These are phyloP conservation scores for Gentiana dahurica DNA, from an alignment of 257 asterid species.

Conservation along the genomic window DNA sequence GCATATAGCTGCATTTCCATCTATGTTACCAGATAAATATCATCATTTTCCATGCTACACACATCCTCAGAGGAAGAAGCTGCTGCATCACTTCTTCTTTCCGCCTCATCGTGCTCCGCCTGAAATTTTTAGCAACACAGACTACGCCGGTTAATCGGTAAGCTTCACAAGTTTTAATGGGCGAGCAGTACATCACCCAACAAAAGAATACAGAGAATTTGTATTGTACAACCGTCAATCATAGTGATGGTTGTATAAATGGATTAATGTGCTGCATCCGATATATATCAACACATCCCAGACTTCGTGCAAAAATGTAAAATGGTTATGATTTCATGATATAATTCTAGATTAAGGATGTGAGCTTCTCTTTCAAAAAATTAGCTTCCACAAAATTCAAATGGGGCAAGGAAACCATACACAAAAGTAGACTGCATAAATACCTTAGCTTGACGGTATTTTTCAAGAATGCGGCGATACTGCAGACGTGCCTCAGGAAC, in stretches of 20 bases:
- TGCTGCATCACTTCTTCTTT: conserved; percentile 22
- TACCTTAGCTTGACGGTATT: conserved; percentile 87
- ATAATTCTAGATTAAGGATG: no score
- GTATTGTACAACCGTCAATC: no score
- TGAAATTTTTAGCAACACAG: conserved; percentile 16
- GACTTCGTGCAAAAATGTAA: not conserved
- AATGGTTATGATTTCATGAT: not conserved
- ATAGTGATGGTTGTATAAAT: no score
- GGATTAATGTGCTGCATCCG: not conserved
- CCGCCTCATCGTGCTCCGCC: conserved; percentile 49
- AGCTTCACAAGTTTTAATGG: not conserved
- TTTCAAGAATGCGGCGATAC: conserved; percentile 70
- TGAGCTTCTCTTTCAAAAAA: no score
- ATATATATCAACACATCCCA: no score
- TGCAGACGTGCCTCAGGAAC: conserved; percentile 78
- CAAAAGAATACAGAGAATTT: no score
- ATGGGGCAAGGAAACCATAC: not conserved
- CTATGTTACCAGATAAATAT: conserved; percentile 21
- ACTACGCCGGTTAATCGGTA: not conserved
- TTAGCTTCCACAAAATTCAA: not conserved
- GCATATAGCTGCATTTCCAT: conserved; percentile 4
- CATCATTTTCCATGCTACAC: conserved; percentile 32
- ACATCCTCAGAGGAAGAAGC: conserved; percentile 18
- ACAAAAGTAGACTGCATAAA: no score
- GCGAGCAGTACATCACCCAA: not conserved